phyloP scores from a whole-genome alignment of 306 rosid species.

The Quercus agrifolia region DNA sequence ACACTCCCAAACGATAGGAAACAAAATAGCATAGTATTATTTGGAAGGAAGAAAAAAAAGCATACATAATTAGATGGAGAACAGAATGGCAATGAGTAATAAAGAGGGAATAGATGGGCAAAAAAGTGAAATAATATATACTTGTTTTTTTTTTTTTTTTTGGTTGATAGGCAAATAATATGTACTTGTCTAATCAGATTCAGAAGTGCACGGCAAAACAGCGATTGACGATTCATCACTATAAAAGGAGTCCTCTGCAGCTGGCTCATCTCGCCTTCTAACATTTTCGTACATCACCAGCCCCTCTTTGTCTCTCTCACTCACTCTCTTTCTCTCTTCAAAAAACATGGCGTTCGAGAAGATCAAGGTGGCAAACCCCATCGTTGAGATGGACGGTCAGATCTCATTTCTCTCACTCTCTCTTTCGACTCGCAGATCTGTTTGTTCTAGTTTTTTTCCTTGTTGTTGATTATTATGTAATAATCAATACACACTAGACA shows the following conservation, averaged over 20 bases:
- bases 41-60: too few relatives aligned
- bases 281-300: not conserved
- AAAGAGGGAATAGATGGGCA: not conserved
- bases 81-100: not conserved
- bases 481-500: not conserved
- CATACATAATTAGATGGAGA: too few relatives aligned
- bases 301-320: not conserved
- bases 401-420: not conserved
- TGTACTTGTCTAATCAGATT: not conserved
- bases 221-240: too few relatives aligned
- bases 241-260: not conserved
- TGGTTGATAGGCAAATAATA: too few relatives aligned
- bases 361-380: conserved; percentile 92
- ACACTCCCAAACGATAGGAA: too few relatives aligned
- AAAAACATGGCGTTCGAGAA: conserved; percentile 67
- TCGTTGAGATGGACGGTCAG: conserved; percentile 99
- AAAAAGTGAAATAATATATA: not conserved
- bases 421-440: not conserved
- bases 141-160: not conserved
- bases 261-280: too few relatives aligned
- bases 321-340: not conserved
- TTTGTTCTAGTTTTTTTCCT: not conserved
- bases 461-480: too few relatives aligned
- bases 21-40: too few relatives aligned
- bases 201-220: not conserved